A percentile compares a stretch with the other conserved stretches of the same genome.
phyloP scores from a whole-genome alignment of 2,329 filamentous ascomycete species.

The Hymenoscyphus infarciens region DNA sequence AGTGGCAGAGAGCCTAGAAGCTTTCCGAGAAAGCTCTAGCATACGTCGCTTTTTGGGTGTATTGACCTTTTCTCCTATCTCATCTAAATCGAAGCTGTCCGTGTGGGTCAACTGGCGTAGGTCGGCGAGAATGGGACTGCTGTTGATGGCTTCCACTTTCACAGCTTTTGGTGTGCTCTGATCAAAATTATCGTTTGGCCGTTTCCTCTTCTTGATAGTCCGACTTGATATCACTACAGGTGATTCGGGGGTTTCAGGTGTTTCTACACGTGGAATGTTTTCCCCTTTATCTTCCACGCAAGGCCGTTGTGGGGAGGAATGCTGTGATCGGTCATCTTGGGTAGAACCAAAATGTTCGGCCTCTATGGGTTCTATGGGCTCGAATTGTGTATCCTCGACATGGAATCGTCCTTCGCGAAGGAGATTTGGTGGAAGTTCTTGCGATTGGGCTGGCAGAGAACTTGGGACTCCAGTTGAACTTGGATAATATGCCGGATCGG shows the following conservation, averaged over 20 bases:
- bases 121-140: conserved; percentile 30
- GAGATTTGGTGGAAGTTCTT: conserved; percentile 16
- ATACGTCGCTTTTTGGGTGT: conserved; percentile 35
- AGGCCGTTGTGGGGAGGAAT: neutral
- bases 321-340: conserved; percentile 19
- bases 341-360: conserved; percentile 29
- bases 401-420: neutral
- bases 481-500: conserved; percentile 5
- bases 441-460: neutral
- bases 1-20: conserved; percentile 10
- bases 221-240: conserved; percentile 29
- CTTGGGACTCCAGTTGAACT: conserved; percentile 6
- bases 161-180: conserved; percentile 21
- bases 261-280: neutral
- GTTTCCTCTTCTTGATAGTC: conserved; percentile 31
- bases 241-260: conserved; percentile 18
- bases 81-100: conserved; percentile 37
- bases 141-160: conserved; percentile 30
- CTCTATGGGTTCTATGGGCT: conserved; percentile 17
- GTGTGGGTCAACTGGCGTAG: conserved; percentile 18
- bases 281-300: neutral
- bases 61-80: conserved; percentile 35
- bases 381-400: conserved; percentile 20
- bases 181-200: conserved; percentile 4
- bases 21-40: conserved; percentile 11